Percentiles rank a stretch among this genome's conserved stretches.
Evolutionary conservation across 2,329 filamentous ascomycete species (phyloP).

Genomic region (Arthroderma sp.): DNA sequence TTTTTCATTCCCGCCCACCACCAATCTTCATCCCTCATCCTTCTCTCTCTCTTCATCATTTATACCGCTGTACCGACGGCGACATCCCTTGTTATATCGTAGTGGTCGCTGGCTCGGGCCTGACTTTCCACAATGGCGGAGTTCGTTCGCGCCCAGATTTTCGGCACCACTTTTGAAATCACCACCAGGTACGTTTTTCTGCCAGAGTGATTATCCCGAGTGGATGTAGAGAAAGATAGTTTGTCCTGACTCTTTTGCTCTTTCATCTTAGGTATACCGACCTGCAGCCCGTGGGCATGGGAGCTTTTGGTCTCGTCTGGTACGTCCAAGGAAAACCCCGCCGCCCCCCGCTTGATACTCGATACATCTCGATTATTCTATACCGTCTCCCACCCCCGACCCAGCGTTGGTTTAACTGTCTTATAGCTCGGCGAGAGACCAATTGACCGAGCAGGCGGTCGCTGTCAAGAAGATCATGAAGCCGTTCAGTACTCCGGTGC

Average conservation of each 20-base stretch:
- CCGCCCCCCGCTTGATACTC: neutral
- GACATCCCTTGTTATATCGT: too few relatives aligned
- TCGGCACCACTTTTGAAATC: constrained; percentile 98
- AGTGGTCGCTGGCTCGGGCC: neutral
- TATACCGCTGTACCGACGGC: too few relatives aligned
- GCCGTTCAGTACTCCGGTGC: constrained; percentile 96
- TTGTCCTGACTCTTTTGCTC: neutral
- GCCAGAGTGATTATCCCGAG: neutral
- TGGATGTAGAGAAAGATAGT: neutral
- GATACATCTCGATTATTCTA: too few relatives aligned
- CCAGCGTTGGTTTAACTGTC: neutral
- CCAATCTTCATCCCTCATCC: neutral
- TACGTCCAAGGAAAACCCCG: too few relatives aligned
- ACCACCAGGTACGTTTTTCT: constrained; percentile 65
- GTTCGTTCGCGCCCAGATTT: constrained; percentile 98
- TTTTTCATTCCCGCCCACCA: too few relatives aligned
- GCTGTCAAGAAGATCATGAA: constrained; percentile 99
- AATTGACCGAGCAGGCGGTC: constrained; percentile 92
- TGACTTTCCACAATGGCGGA: constrained; percentile 60
- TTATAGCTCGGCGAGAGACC: constrained; percentile 81
- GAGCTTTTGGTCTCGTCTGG: constrained; percentile 96
- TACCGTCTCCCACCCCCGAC: neutral
- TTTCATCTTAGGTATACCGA: constrained; percentile 71
- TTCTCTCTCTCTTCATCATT: neutral
- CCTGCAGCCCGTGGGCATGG: constrained; percentile 97